Conservation (phyloP, 495 filamentous ascomycete species). For the Hypoxylon fuscum region DNA sequence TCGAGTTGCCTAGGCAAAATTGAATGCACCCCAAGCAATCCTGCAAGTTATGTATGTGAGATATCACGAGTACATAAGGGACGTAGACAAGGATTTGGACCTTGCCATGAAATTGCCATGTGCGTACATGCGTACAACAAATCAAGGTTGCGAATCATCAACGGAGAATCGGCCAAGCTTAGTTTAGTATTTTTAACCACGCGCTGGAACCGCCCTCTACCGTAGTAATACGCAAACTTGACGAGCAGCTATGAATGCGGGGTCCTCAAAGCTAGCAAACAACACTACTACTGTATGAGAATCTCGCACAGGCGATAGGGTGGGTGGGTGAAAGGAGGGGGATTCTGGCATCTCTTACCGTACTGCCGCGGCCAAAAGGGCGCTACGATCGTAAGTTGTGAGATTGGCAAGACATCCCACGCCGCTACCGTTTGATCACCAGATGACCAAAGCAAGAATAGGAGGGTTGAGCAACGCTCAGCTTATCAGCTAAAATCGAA, state of each 20-base stretch:
- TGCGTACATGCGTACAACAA: slow-evolving; percentile 3
- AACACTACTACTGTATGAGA: slow-evolving; percentile 10
- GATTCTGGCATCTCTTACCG: slow-evolving; percentile 19
- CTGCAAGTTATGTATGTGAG: slow-evolving; percentile 23
- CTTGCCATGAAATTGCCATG: slow-evolving; percentile 16
- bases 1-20: neutral
- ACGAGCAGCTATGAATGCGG: slow-evolving; percentile 25
- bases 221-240: slow-evolving; percentile 7
- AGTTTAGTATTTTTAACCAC: slow-evolving; percentile 38
- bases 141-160: slow-evolving; percentile 7
- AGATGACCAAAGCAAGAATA: slow-evolving; percentile 19
- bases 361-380: slow-evolving; percentile 9
- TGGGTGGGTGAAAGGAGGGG: slow-evolving; percentile 6
- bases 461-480: slow-evolving; percentile 18
- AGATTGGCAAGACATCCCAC: slow-evolving; percentile 8
- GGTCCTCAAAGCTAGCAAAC: slow-evolving; percentile 28
- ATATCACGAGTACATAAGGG: slow-evolving; percentile 30
- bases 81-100: slow-evolving; percentile 29
- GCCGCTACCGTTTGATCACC: slow-evolving; percentile 29
- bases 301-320: slow-evolving; percentile 11
- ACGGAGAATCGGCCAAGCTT: slow-evolving; percentile 26
- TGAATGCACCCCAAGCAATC: slow-evolving; percentile 24
- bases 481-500: slow-evolving; percentile 17
- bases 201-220: slow-evolving; percentile 33
- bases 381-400: slow-evolving; percentile 14